A percentile compares a stretch with the other conserved stretches of the same genome.
phyloP scores from a whole-genome alignment of 129 eudicot species.

The Ambrosia artemisiifolia region DNA sequence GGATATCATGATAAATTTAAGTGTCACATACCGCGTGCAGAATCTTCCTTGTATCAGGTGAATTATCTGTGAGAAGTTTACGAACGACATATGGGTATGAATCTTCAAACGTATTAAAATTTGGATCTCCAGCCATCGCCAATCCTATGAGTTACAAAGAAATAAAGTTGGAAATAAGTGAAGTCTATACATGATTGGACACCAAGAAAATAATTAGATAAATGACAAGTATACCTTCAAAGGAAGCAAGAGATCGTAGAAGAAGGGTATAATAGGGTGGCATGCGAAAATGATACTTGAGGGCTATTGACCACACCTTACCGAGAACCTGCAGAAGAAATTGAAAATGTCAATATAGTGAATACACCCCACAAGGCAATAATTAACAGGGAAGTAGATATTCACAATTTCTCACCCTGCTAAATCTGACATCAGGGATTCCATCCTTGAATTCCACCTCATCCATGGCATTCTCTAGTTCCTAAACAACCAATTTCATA shows the following conservation, averaged over 20 bases:
- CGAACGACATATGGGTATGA: slow-evolving; percentile 89
- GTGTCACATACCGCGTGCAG: slow-evolving; percentile 63
- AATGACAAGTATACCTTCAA: slow-evolving; percentile 62
- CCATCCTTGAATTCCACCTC: slow-evolving; percentile 69
- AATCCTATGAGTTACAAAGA: slow-evolving; percentile 50
- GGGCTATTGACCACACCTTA: slow-evolving; percentile 80
- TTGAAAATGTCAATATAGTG: slow-evolving; percentile 27
- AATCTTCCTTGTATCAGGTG: slow-evolving; percentile 72
- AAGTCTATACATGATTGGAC: slow-evolving; percentile 1
- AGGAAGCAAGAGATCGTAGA: slow-evolving; percentile 88
- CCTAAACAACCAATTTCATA: slow-evolving; percentile 49
- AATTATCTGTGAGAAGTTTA: slow-evolving; percentile 82
- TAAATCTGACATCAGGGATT: slow-evolving; percentile 86
- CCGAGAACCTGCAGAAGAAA: slow-evolving; percentile 67
- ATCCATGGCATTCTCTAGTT: slow-evolving; percentile 75
- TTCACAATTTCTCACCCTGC: slow-evolving; percentile 57
- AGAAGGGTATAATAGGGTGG: slow-evolving; percentile 88
- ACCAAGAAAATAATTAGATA: not conserved
- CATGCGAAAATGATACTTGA: slow-evolving; percentile 90
- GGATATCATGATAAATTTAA: not conserved
- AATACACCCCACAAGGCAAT: not conserved
- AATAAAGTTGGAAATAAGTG: not conserved
- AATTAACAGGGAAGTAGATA: not conserved
- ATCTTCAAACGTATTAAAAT: slow-evolving; percentile 88
- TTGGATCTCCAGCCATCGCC: slow-evolving; percentile 95